A percentile compares a stretch with the other conserved stretches of the same genome.
Evolutionary conservation across 176 grass and related monocot species (phyloP).

Genomic region (Oryza meyeriana): DNA sequence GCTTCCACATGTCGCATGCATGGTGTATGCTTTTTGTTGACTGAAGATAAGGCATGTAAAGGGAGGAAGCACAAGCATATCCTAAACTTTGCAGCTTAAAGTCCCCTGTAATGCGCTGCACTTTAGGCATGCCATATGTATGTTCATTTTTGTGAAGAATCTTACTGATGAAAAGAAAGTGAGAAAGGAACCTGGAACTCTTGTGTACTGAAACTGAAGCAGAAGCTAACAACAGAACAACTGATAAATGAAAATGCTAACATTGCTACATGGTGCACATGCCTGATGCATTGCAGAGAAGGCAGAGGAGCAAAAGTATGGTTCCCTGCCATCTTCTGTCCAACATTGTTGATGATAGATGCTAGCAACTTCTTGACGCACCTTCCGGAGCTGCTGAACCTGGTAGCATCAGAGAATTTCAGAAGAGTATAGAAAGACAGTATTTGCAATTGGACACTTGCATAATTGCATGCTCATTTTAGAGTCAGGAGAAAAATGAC

Average conservation of each 20-base stretch:
- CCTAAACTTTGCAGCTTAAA: slow-evolving; percentile 2
- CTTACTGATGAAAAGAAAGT: background rate
- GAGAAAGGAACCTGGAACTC: slow-evolving; percentile 2
- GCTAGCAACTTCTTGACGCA: background rate
- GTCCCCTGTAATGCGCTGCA: background rate
- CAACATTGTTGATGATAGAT: slow-evolving; percentile 33
- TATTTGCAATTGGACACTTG: background rate
- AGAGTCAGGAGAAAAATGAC: background rate
- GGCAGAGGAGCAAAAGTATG: slow-evolving; percentile 32
- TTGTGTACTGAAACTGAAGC: background rate
- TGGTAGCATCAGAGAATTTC: background rate
- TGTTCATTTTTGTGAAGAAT: slow-evolving; percentile 19
- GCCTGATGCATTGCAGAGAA: slow-evolving; percentile 54
- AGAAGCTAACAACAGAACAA: background rate
- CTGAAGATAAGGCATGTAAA: slow-evolving; percentile 26
- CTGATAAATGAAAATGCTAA: background rate
- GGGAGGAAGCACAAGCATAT: slow-evolving; percentile 35
- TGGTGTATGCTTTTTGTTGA: slow-evolving; percentile 16
- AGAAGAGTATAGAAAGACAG: background rate
- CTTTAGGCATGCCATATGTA: background rate
- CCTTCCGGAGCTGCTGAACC: slow-evolving; percentile 1
- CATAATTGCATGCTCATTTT: background rate
- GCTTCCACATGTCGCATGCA: background rate
- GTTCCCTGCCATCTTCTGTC: slow-evolving; percentile 43
- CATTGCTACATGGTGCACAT: background rate